A percentile compares a stretch with the other conserved stretches of the same genome.
Conservation (phyloP, 495 filamentous ascomycete species). For the Lasiosphaeris hirsuta region DNA sequence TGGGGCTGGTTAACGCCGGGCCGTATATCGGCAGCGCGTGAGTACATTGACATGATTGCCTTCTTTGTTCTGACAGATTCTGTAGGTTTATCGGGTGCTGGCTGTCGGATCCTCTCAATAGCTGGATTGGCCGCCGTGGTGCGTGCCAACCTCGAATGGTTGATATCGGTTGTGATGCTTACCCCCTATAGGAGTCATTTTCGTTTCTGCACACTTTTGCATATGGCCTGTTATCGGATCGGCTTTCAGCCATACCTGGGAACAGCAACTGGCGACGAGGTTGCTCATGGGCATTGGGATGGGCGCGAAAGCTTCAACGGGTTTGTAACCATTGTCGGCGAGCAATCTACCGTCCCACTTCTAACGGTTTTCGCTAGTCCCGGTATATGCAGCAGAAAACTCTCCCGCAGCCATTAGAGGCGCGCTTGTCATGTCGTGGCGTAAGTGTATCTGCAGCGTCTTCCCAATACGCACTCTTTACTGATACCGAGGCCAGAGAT, state of each 20-base stretch:
- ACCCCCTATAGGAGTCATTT: constrained; percentile 49
- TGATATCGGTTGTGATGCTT: not conserved
- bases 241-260: constrained; percentile 62
- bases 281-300: constrained; percentile 70
- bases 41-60: not conserved
- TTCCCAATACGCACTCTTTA: not conserved
- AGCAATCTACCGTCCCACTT: not conserved
- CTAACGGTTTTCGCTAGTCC: constrained; percentile 43
- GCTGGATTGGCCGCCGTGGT: constrained; percentile 61
- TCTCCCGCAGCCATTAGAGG: constrained; percentile 70
- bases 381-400: constrained; percentile 76
- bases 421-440: constrained; percentile 81
- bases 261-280: constrained; percentile 58
- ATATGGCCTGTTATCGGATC: constrained; percentile 60
- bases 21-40: constrained; percentile 48
- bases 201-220: constrained; percentile 62
- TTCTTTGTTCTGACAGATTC: not conserved
- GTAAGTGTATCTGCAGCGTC: constrained; percentile 21
- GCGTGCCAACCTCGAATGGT: not conserved
- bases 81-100: constrained; percentile 55
- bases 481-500: constrained; percentile 42
- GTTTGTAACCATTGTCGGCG: not conserved
- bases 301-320: constrained; percentile 56
- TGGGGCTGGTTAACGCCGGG: constrained; percentile 51
- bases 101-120: constrained; percentile 69